phyloP scores from a whole-genome alignment of 306 rosid genomes.

The Vachellia collinsii region DNA sequence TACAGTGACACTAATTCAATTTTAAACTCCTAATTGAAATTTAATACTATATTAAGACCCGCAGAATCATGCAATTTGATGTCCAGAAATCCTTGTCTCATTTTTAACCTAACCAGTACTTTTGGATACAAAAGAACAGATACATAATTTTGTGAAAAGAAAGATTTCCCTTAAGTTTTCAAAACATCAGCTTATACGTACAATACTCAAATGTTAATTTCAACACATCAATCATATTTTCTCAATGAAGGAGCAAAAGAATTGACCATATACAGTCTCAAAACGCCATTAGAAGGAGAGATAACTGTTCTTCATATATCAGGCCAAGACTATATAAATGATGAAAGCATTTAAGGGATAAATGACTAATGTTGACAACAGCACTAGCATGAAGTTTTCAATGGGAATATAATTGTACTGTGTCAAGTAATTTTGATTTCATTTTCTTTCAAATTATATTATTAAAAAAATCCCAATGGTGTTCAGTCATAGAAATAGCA shows the following conservation, averaged over 20 bases:
- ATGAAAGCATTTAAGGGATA: no score
- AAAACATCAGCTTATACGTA: background rate
- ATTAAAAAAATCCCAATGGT: background rate
- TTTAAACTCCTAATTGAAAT: background rate
- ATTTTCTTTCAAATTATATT: no score
- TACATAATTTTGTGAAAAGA: background rate
- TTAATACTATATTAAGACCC: background rate
- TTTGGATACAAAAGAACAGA: background rate
- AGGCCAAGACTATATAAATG: background rate
- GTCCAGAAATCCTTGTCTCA: background rate
- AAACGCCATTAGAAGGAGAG: no score
- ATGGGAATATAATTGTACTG: background rate
- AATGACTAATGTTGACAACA: background rate
- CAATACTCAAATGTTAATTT: background rate
- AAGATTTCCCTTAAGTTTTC: background rate
- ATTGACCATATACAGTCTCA: background rate
- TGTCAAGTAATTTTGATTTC: background rate
- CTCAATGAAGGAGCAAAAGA: background rate
- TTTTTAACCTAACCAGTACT: background rate
- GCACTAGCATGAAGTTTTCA: background rate
- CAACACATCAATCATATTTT: background rate
- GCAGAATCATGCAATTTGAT: background rate
- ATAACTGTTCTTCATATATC: background rate
- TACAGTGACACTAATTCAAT: background rate
- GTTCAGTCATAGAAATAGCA: constrained; percentile 9